Evolutionary conservation across 148 eudicot species (phyloP), one percentile per base, ranked within the genome.

Genomic region (Fagopyrum tataricum): DNA sequence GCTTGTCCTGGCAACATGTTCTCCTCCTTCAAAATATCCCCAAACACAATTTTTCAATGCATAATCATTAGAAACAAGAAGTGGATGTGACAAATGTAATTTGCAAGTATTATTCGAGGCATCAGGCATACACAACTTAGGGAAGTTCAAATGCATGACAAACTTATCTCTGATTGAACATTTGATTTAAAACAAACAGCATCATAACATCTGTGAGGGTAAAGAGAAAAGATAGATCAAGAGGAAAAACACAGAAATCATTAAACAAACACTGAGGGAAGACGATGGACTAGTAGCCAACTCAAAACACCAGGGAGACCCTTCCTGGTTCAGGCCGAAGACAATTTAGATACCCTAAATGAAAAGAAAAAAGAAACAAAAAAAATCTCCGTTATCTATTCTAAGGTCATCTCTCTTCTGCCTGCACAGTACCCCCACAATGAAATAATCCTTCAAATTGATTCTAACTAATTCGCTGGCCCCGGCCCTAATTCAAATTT

Each of bases 31-130:
- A 64, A 1, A 61, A 24, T 26, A 6, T 61, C 23, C 41, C 12
- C 9, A 11, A 14, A 64, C 11, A 64, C 2, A 64, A 64, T 39
- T 64, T 13, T 24, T 15, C 42, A 37, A 31, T 62, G 67, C 67
- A 62, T 26, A 10, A 3, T 31, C 14, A 10, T 62, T 31, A 4
- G 17, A 24, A 24, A 61, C 41, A 62, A 62, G 42, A 62, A 64
- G 68, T 31, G 5, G 20, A 64, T 64, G 68, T 43, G 15, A 64
- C 18, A 64, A 26, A 31, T 7, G n/a, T 61, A 40, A 61, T 39
- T 61, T 61, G 67, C 41, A 61, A 23, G 67, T 61, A 61, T 14
- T 10, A 61, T 26, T 26, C 24, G 67, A 61, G 64, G 41, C 40
- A 61, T 20, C 11, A 61, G 64, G 41, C 40, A 61, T 20, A 26